phyloP scores from a whole-genome alignment of 192 early-diverging fungal genomes.

The Cetraspora pellucida region DNA sequence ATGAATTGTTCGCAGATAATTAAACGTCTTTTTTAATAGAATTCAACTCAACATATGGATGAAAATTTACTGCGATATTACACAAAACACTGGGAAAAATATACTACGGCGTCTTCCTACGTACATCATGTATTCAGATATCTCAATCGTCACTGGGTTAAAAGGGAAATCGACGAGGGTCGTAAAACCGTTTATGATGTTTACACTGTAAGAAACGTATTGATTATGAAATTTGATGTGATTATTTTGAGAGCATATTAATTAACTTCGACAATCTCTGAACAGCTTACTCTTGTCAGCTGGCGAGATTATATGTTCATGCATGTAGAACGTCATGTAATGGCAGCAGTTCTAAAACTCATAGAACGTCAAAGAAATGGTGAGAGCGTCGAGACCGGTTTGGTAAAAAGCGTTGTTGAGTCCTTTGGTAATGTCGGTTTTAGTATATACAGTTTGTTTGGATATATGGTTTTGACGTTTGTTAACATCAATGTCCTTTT shows the following conservation, averaged over 20 bases:
- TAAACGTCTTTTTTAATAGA: slow-evolving; percentile 31
- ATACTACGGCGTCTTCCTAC: slow-evolving; percentile 78
- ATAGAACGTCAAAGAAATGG: slow-evolving; percentile 86
- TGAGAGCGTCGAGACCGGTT: slow-evolving; percentile 81
- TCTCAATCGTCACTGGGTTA: slow-evolving; percentile 97
- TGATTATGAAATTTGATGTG: neutral
- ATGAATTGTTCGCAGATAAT: neutral
- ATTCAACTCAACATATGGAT: slow-evolving; percentile 69
- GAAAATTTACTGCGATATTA: slow-evolving; percentile 86
- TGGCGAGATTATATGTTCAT: slow-evolving; percentile 85
- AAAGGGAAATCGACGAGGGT: slow-evolving; percentile 93
- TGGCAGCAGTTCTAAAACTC: slow-evolving; percentile 75
- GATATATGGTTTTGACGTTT: slow-evolving; percentile 12
- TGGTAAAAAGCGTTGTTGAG: slow-evolving; percentile 88
- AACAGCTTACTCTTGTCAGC: slow-evolving; percentile 75
- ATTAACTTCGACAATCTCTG: neutral
- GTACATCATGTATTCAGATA: slow-evolving; percentile 93
- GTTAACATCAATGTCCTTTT: slow-evolving; percentile 16
- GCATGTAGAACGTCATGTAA: slow-evolving; percentile 68
- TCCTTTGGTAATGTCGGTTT: slow-evolving; percentile 74
- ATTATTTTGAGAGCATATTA: slow-evolving; percentile 9
- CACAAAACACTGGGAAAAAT: slow-evolving; percentile 87
- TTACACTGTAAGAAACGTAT: slow-evolving; percentile 76
- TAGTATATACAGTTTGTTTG: neutral
- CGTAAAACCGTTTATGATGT: slow-evolving; percentile 88